A percentile compares a stretch with the other conserved stretches of the same genome.
Conservation (phyloP, 495 filamentous ascomycete species). For the Neurospora cerealis region DNA sequence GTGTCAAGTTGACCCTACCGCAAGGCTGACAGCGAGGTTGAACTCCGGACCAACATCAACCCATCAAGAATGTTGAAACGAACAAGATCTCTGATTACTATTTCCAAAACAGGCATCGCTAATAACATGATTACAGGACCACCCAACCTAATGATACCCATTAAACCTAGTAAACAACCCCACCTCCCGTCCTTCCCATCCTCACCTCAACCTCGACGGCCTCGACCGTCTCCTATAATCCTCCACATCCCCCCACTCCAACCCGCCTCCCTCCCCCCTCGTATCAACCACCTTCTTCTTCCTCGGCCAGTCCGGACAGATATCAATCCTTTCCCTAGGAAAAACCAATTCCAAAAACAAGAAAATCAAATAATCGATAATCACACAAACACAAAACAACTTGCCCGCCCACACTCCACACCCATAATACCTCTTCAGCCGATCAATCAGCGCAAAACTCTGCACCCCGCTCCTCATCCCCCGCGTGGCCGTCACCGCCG, state of each 20-base stretch:
- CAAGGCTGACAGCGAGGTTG: neutral
- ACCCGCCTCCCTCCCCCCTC: slow-evolving; percentile 1
- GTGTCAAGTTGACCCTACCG: neutral
- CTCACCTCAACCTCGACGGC: neutral
- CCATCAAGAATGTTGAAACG: neutral
- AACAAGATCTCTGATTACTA: neutral
- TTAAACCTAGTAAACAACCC: neutral
- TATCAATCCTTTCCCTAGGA: slow-evolving; percentile 75
- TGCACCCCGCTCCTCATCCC: slow-evolving; percentile 53
- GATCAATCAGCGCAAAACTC: slow-evolving; percentile 86
- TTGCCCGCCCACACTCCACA: slow-evolving; percentile 99
- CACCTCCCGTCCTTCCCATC: neutral
- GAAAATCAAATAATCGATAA: slow-evolving; percentile 87
- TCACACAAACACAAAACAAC: slow-evolving; percentile 86
- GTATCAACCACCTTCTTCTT: slow-evolving; percentile 36
- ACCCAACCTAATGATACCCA: neutral
- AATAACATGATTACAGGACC: neutral
- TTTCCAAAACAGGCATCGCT: neutral
- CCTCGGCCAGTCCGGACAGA: slow-evolving; percentile 82
- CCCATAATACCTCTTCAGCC: slow-evolving; percentile 94
- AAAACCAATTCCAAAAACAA: slow-evolving; percentile 79
- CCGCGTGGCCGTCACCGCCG: slow-evolving; percentile 55
- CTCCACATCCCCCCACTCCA: neutral
- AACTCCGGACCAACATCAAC: neutral
- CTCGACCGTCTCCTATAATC: neutral